phyloP scores from a whole-genome alignment of 2,329 filamentous ascomycete species.

The Fonsecaea erecta region DNA sequence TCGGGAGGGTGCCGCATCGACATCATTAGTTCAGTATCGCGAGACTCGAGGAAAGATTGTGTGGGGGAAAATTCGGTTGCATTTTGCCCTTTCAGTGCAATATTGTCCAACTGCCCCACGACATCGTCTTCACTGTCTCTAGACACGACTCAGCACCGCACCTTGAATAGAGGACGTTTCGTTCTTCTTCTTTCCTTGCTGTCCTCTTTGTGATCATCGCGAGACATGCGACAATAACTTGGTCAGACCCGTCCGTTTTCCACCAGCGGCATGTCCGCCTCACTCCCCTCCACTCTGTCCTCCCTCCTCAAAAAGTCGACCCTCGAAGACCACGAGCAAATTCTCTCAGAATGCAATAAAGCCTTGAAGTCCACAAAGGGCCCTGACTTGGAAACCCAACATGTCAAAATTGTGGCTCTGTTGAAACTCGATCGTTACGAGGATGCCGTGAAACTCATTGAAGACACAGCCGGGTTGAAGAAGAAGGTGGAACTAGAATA shows the following conservation, averaged over 20 bases:
- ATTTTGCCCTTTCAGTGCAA: background rate
- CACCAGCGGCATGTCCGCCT: conserved; percentile 39
- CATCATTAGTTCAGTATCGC: background rate
- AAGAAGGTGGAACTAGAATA: conserved; percentile 62
- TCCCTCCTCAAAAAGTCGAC: conserved; percentile 62
- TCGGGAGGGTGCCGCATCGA: background rate
- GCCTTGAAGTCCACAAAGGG: conserved; percentile 61
- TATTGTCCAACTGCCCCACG: background rate
- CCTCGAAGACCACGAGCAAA: conserved; percentile 66
- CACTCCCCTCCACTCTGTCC: conserved; percentile 55
- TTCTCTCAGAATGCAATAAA: conserved; percentile 63
- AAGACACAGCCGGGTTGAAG: conserved; percentile 60
- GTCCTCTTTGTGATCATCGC: background rate
- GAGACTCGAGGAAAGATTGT: conserved; percentile 6
- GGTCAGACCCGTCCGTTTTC: background rate
- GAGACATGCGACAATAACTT: background rate
- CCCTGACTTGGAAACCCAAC: conserved; percentile 60
- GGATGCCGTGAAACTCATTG: conserved; percentile 62
- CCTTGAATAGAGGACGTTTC: background rate
- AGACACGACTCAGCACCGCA: background rate
- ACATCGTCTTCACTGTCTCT: background rate
- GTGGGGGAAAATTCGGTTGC: conserved; percentile 15
- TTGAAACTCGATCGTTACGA: conserved; percentile 68
- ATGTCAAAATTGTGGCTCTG: conserved; percentile 64
- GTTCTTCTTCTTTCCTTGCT: background rate